Evolutionary conservation across 768 basidiomycete species (phyloP).

Genomic region (Hericium erinaceus): DNA sequence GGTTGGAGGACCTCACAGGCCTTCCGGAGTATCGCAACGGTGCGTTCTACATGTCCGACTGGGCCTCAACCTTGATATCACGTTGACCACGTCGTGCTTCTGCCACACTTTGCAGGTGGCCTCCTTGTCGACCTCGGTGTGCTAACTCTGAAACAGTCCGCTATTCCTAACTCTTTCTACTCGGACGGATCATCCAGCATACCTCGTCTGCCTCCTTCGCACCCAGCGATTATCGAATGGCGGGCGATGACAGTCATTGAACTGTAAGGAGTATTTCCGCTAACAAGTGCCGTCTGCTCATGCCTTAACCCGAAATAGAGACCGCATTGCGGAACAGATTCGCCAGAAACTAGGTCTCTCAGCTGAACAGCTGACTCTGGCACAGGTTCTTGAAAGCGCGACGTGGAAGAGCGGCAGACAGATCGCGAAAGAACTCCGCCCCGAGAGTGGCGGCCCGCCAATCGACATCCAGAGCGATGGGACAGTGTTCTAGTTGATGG

Average conservation of each 20-base stretch:
- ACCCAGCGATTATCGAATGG: conserved; percentile 94
- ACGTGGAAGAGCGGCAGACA: conserved; percentile 97
- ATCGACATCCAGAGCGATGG: conserved; percentile 84
- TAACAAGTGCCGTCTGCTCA: neutral
- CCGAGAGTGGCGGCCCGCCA: conserved; percentile 69
- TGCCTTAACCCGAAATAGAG: conserved; percentile 35
- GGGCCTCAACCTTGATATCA: conserved; percentile 4
- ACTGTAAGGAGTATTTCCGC: conserved; percentile 43
- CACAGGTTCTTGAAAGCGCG: conserved; percentile 88
- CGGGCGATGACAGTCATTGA: conserved; percentile 91
- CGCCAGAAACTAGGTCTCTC: conserved; percentile 46
- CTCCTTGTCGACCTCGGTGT: conserved; percentile 81
- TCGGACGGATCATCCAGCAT: conserved; percentile 42
- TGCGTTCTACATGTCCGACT: conserved; percentile 16
- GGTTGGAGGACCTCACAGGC: conserved; percentile 80
- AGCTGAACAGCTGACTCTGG: conserved; percentile 51
- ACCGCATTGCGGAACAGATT: conserved; percentile 68
- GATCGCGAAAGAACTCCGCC: conserved; percentile 74
- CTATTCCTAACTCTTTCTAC: conserved; percentile 34
- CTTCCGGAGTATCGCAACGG: conserved; percentile 95
- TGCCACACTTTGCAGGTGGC: conserved; percentile 45
- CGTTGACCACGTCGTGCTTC: too few relatives aligned
- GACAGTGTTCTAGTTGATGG: conserved; percentile 51
- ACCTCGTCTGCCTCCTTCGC: conserved; percentile 61
- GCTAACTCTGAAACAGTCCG: conserved; percentile 51